Evolutionary conservation across 208 protist genomes (phyloP).

Genomic region (Trypanosoma theileri): DNA sequence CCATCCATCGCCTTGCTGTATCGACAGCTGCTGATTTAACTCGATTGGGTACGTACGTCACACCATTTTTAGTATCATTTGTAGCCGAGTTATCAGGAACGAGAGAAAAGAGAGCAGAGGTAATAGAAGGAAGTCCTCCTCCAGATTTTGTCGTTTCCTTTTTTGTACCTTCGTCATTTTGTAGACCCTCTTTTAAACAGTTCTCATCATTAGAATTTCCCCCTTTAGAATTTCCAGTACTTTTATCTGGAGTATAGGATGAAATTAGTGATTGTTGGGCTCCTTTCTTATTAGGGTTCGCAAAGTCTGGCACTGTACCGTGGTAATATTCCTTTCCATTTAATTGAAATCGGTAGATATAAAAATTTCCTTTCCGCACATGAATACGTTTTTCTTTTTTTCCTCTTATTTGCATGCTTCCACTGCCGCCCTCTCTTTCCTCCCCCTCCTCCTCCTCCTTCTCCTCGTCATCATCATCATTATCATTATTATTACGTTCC

Average conservation of each 20-base stretch:
- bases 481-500: conserved; percentile 3
- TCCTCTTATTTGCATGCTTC: not conserved
- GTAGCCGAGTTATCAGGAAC: not conserved
- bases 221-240: not conserved
- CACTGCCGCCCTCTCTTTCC: not conserved
- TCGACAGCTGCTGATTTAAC: conserved; percentile 48
- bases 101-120: conserved; percentile 42
- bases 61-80: not conserved
- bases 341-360: conserved; percentile 70
- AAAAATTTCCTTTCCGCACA: conserved; percentile 75
- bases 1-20: conserved; percentile 44
- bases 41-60: conserved; percentile 43
- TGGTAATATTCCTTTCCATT: conserved; percentile 76
- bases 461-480: not conserved
- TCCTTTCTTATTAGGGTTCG: conserved; percentile 79
- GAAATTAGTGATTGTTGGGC: conserved; percentile 9
- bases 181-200: not conserved
- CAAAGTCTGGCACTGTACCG: conserved; percentile 83
- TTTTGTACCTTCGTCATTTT: not conserved
- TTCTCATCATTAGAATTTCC: not conserved
- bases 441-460: not conserved
- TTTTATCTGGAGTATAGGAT: not conserved
- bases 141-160: not conserved
- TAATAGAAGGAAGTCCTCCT: conserved; percentile 29
- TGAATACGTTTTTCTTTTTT: conserved; percentile 41